Evolutionary conservation across 306 rosid genomes (phyloP).

Genomic region (Fragaria nilgerrensis): DNA sequence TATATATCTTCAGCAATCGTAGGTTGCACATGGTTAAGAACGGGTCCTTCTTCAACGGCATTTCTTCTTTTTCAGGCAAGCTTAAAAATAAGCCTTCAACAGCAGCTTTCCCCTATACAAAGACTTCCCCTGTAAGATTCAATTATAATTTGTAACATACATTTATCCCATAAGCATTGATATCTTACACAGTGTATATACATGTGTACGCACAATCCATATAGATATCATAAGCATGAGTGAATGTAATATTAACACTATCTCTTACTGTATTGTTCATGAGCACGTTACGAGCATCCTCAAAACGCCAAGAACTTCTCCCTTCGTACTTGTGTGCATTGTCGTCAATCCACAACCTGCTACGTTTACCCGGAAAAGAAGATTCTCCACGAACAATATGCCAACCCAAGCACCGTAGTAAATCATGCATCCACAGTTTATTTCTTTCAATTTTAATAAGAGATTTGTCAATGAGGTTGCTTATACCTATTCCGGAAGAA

Average conservation of each 20-base stretch:
- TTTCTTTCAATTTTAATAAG: background rate
- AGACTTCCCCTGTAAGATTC: background rate
- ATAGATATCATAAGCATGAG: background rate
- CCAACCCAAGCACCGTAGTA: constrained; percentile 18
- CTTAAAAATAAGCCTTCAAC: constrained; percentile 20
- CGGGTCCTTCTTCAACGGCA: background rate
- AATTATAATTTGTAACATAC: background rate
- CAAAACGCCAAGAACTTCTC: background rate
- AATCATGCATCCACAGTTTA: constrained; percentile 29
- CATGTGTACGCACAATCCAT: too few species aligned
- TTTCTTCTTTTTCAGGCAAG: background rate
- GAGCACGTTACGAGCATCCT: background rate
- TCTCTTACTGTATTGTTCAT: background rate
- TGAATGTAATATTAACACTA: background rate
- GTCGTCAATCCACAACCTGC: constrained; percentile 22
- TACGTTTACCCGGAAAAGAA: background rate
- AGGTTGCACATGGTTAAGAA: constrained; percentile 13
- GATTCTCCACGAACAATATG: constrained; percentile 5
- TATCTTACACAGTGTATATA: background rate
- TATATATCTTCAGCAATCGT: constrained; percentile 13
- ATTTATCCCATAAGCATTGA: background rate
- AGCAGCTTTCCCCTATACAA: constrained; percentile 15
- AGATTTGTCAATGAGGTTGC: background rate
- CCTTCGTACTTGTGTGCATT: background rate
- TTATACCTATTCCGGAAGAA: background rate